These are phyloP conservation scores for Platanus orientalis DNA, from an alignment of 164 flowering plant genomes.

Conservation along the genomic window DNA sequence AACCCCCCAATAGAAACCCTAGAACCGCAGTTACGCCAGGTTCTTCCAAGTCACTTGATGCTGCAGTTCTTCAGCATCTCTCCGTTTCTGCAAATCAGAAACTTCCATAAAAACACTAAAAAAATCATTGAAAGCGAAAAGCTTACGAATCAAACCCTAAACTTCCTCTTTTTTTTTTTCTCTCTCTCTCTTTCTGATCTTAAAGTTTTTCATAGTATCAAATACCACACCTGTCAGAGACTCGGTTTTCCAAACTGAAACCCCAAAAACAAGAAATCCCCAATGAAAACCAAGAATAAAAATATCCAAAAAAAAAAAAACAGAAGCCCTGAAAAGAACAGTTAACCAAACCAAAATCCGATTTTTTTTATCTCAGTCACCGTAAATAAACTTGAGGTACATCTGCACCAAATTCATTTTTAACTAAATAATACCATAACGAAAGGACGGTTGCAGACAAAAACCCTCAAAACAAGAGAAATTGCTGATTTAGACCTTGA, in stretches of 20 bases:
- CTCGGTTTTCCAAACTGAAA: neutral
- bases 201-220: neutral
- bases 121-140: neutral
- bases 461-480: slow-evolving; percentile 12
- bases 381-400: slow-evolving; percentile 4
- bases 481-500: slow-evolving; percentile 7
- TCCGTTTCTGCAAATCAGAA: neutral
- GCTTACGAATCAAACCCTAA: slow-evolving; percentile 9
- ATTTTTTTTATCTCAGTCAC: slow-evolving; percentile 1
- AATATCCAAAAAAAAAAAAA: neutral
- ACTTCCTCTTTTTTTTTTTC: too few species aligned
- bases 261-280: slow-evolving; percentile 1
- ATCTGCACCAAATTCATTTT: neutral
- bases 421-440: neutral
- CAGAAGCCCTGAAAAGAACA: neutral
- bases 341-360: slow-evolving; percentile 4
- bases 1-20: neutral
- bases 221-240: slow-evolving; percentile 7
- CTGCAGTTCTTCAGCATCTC: neutral
- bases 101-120: slow-evolving; percentile 1
- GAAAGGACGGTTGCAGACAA: neutral
- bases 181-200: neutral
- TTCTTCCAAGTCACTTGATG: neutral
- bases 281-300: neutral
- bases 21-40: neutral